Evolutionary conservation across 495 filamentous ascomycete genomes (phyloP).

Genomic region (Hypomontagnella monticulosa): DNA sequence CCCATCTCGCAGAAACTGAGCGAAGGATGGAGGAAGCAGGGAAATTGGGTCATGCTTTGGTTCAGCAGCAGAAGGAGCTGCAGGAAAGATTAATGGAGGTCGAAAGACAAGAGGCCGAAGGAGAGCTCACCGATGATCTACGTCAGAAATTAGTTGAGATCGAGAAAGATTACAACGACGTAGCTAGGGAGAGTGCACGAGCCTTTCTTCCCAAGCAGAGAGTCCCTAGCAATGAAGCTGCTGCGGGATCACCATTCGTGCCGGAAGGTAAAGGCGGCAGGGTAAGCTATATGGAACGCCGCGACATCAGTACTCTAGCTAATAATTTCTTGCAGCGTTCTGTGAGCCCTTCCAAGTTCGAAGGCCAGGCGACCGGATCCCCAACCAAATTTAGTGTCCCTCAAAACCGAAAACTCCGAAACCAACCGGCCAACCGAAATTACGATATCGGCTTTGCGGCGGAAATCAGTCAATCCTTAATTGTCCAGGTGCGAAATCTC

Average conservation of each 20-base stretch:
- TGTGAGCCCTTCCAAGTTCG: conserved; percentile 80
- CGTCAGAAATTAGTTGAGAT: conserved; percentile 84
- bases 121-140: conserved; percentile 85
- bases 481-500: conserved; percentile 87
- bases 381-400: conserved; percentile 91
- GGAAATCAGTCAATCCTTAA: conserved; percentile 89
- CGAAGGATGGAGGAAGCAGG: conserved; percentile 90
- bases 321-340: conserved; percentile 64
- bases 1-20: conserved; percentile 90
- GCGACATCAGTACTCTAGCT: conserved; percentile 1
- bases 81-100: conserved; percentile 84
- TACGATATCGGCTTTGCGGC: conserved; percentile 97
- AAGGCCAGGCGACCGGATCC: conserved; percentile 83
- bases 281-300: conserved; percentile 49
- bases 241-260: conserved; percentile 70
- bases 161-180: conserved; percentile 94
- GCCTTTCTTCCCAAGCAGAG: conserved; percentile 88
- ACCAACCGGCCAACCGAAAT: conserved; percentile 84
- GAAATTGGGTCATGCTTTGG: conserved; percentile 82
- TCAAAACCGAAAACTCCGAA: conserved; percentile 78
- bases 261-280: conserved; percentile 62
- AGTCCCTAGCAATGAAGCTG: conserved; percentile 70
- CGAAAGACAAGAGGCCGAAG: conserved; percentile 77
- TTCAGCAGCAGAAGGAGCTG: conserved; percentile 84
- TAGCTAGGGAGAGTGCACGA: conserved; percentile 87